These are phyloP conservation scores for Cladophialophora chaetospira DNA, from an alignment of 2,329 filamentous ascomycete species.

Conservation along the genomic window DNA sequence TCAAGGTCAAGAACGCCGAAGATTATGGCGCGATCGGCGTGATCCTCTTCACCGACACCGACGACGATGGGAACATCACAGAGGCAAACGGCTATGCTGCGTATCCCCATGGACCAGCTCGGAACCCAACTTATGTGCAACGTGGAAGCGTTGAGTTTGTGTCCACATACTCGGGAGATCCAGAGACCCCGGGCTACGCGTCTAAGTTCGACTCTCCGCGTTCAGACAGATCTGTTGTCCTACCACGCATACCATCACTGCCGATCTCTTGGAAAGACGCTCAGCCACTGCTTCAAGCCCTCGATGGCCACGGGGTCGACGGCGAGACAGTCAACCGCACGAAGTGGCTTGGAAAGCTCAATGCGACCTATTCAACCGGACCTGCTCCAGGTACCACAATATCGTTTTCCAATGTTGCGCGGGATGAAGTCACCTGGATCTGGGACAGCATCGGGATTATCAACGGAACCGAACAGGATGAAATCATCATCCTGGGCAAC, in stretches of 20 bases:
- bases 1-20: conserved; percentile 53
- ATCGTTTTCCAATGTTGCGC: conserved; percentile 35
- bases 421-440: conserved; percentile 33
- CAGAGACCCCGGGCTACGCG: conserved; percentile 38
- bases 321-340: conserved; percentile 39
- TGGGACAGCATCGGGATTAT: conserved; percentile 37
- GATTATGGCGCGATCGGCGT: conserved; percentile 48
- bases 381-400: conserved; percentile 34
- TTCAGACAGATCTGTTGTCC: conserved; percentile 34
- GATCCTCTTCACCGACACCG: conserved; percentile 51
- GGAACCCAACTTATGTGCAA: conserved; percentile 50
- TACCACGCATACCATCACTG: conserved; percentile 41
- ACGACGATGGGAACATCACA: conserved; percentile 51
- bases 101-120: conserved; percentile 47
- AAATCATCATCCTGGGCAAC: conserved; percentile 54
- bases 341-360: conserved; percentile 39
- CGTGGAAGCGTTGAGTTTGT: conserved; percentile 47
- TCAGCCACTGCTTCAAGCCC: conserved; percentile 36
- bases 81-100: conserved; percentile 49
- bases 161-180: conserved; percentile 35
- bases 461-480: conserved; percentile 37
- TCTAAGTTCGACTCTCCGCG: conserved; percentile 36
- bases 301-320: conserved; percentile 39
- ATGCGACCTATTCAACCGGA: conserved; percentile 39
- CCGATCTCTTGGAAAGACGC: conserved; percentile 38